Evolutionary conservation across 805 yeast genomes (phyloP).

Genomic region (Yarrowia sp.): DNA sequence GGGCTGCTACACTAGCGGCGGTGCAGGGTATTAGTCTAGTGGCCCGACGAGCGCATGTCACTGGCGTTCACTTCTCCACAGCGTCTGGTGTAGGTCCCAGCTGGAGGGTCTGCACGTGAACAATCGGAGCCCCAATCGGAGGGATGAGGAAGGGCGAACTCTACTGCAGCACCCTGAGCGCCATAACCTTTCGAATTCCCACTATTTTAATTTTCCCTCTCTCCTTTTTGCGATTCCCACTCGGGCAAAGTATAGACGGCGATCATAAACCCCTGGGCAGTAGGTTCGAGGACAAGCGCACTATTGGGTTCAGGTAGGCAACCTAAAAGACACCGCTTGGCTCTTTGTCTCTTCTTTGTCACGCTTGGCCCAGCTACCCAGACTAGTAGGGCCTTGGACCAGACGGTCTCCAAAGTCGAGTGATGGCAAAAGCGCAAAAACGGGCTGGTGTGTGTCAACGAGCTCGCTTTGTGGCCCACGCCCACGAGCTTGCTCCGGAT

Average conservation of each 20-base stretch:
- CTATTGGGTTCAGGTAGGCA: neutral
- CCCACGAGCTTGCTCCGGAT: neutral
- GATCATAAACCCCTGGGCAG: conserved; percentile 18
- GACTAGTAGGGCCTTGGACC: neutral
- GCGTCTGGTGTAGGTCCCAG: too few species aligned
- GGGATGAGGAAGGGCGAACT: neutral
- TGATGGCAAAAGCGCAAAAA: neutral
- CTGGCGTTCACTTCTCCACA: neutral
- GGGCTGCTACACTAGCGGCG: neutral
- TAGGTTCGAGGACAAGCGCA: conserved; percentile 16
- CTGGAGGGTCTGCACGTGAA: conserved; percentile 22
- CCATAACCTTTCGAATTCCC: neutral
- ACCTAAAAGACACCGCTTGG: neutral
- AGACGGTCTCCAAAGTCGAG: neutral
- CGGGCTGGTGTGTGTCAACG: too few species aligned
- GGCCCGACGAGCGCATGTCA: too few species aligned
- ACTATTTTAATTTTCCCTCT: neutral
- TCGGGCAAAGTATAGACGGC: neutral
- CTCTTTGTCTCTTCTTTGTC: conserved; percentile 5
- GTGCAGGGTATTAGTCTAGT: neutral
- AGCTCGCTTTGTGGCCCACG: too few species aligned
- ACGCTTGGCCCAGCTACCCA: neutral
- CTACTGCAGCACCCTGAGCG: neutral
- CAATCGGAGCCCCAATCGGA: conserved; percentile 13
- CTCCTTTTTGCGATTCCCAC: neutral